These are phyloP conservation scores for Nakazawaea ernobii DNA, from an alignment of 805 yeast species.

Conservation along the genomic window DNA sequence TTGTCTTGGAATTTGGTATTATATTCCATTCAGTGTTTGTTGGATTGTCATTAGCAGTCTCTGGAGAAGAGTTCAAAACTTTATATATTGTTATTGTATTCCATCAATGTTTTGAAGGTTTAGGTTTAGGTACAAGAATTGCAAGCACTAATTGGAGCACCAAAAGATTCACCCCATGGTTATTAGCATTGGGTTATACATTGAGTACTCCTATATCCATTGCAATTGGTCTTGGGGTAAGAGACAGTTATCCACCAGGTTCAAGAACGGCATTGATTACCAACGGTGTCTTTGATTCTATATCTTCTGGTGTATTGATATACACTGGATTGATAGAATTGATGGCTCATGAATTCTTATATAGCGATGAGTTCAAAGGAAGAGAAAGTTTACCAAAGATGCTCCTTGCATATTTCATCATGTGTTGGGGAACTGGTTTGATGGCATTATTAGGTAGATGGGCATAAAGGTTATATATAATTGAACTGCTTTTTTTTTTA, in stretches of 20 bases:
- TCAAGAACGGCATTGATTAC: constrained; percentile 50
- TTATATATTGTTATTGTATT: constrained; percentile 61
- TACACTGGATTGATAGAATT: constrained; percentile 73
- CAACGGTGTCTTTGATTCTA: constrained; percentile 61
- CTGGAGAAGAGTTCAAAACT: constrained; percentile 59
- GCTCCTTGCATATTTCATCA: constrained; percentile 33
- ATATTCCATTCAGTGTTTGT: constrained; percentile 72
- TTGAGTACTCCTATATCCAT: constrained; percentile 64
- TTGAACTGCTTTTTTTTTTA: too few species aligned
- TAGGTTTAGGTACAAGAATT: constrained; percentile 70
- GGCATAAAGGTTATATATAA: too few species aligned
- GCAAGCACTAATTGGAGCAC: constrained; percentile 54
- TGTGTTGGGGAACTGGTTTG: constrained; percentile 55
- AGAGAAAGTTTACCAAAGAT: constrained; percentile 33
- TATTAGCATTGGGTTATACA: constrained; percentile 43
- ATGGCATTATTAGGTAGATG: constrained; percentile 76
- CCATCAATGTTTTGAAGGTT: constrained; percentile 77
- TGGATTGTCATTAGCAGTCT: constrained; percentile 61
- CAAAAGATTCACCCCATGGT: constrained; percentile 43
- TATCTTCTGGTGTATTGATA: constrained; percentile 66
- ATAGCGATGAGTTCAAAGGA: constrained; percentile 37
- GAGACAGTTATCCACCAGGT: constrained; percentile 48
- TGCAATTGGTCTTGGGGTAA: constrained; percentile 73
- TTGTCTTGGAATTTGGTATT: constrained; percentile 67
- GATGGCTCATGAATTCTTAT: constrained; percentile 67